Percentiles rank a stretch among this genome's conserved stretches.
Conservation (phyloP, 2,329 filamentous ascomycete genomes). For the Hypoxylon sp. region DNA sequence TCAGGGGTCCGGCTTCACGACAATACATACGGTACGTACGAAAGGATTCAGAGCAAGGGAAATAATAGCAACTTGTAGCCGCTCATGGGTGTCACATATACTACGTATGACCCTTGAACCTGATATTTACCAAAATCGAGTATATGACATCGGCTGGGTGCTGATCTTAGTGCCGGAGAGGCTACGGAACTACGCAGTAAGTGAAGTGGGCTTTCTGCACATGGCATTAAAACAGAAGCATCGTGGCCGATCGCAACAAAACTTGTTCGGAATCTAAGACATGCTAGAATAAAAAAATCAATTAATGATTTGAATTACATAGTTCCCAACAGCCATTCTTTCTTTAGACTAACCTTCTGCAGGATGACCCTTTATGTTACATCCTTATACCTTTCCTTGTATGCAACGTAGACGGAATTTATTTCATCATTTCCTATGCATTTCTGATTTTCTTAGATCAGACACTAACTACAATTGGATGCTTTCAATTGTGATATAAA, state of each 20-base stretch:
- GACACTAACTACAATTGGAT: not conserved
- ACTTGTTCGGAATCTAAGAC: constrained; percentile 30
- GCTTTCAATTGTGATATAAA: constrained; percentile 14
- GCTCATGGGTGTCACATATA: constrained; percentile 9
- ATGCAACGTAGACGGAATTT: constrained; percentile 12
- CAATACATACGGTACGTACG: not conserved
- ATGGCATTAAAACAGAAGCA: constrained; percentile 28
- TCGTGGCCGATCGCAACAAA: constrained; percentile 38
- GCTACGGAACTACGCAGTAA: constrained; percentile 20
- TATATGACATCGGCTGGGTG: constrained; percentile 30
- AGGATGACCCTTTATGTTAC: constrained; percentile 38
- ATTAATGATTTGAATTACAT: constrained; percentile 20
- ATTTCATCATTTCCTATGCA: constrained; percentile 15
- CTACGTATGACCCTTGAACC: constrained; percentile 3
- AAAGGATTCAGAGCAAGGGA: not conserved
- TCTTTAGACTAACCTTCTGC: constrained; percentile 11
- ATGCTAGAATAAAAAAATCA: constrained; percentile 10
- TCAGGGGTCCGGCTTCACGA: constrained; percentile 6
- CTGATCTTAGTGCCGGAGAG: constrained; percentile 35
- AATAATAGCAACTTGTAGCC: not conserved
- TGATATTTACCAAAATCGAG: constrained; percentile 10
- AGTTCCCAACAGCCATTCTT: constrained; percentile 23
- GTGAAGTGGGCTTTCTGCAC: constrained; percentile 31
- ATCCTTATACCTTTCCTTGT: constrained; percentile 21
- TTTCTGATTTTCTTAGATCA: not conserved